Evolutionary conservation across 2,329 filamentous ascomycete genomes (phyloP), one percentile per base, ranked within the genome.

Genomic region (Xylariaceae sp.): DNA sequence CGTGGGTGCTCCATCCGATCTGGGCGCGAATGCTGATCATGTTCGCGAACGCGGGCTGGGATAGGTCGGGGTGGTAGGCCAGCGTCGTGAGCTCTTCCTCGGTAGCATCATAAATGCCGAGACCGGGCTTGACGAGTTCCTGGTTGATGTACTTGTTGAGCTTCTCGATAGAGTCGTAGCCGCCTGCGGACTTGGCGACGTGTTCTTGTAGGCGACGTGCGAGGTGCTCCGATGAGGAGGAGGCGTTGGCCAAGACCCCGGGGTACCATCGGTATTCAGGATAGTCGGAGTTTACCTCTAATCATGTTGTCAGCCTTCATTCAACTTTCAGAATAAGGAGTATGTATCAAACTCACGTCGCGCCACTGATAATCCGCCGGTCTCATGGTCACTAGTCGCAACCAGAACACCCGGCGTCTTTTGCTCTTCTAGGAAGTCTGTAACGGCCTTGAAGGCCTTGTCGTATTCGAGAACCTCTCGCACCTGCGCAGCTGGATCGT

Each of bases 381-480:
- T 99, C 73, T 99, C 95, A 72, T 99, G 95, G 74, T 99, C 95
- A 56, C 91, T 96, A 2, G 95, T 99, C 57, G 87, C 87, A 42
- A 99, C 89, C 65, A 99, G 82, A 9, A 97, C 83, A 21, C 89
- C 90, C 23, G 93, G 87, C 0, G 85, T 86, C 45, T 87, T 77
- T 65, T 87, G 90, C 29, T 87, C 75, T 45, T 91, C 83, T 54
- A 99, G 81, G 71, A 97, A 99, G 56, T 96, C 88, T 12, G 96
- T 74, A 0, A 96, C 93, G 5, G 85, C 82, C 65, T 88, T 80
- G 75, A 99, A 96, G 1, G 95, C 83, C 73, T 84, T 86, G 79
- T 99, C 95, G 67, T 96, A 99, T 49, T 92, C 93, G n/a, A 98
- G 80, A 0, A 99, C 93, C 74, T 99, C 95, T 65, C 90, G 88